Evolutionary conservation across 2,329 filamentous ascomycete genomes (phyloP).

Genomic region (Penicillium sclerotigenum): DNA sequence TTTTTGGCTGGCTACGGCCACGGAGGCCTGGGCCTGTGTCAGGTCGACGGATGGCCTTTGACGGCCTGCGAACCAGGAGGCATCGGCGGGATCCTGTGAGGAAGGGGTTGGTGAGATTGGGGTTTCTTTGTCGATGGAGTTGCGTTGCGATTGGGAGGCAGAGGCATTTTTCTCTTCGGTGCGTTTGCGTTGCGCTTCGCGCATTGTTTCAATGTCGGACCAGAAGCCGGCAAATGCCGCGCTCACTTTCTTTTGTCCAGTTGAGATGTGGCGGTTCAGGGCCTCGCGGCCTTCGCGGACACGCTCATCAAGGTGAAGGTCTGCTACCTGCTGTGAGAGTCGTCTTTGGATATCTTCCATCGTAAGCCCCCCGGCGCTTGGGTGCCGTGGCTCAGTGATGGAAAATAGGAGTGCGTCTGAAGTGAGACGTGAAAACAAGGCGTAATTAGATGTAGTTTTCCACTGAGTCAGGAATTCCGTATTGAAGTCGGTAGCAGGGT

Average conservation of each 20-base stretch:
- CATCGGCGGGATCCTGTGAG: slow-evolving; percentile 10
- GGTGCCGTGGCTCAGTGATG: slow-evolving; percentile 87
- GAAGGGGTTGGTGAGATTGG: slow-evolving; percentile 27
- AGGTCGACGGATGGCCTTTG: slow-evolving; percentile 48
- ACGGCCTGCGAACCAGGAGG: slow-evolving; percentile 29
- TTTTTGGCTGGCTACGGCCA: slow-evolving; percentile 52
- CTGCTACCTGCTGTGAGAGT: slow-evolving; percentile 85
- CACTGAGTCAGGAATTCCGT: slow-evolving; percentile 82
- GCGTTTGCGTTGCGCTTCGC: slow-evolving; percentile 66
- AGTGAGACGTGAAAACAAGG: slow-evolving; percentile 76
- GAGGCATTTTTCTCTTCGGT: slow-evolving; percentile 35
- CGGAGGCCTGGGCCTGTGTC: slow-evolving; percentile 53
- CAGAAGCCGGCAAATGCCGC: slow-evolving; percentile 85
- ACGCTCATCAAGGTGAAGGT: slow-evolving; percentile 88
- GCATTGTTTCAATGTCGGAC: slow-evolving; percentile 79
- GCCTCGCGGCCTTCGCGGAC: slow-evolving; percentile 80
- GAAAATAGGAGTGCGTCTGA: slow-evolving; percentile 84
- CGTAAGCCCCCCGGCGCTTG: slow-evolving; percentile 84
- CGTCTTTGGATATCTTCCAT: slow-evolving; percentile 93
- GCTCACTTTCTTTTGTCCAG: slow-evolving; percentile 82
- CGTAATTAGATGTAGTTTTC: slow-evolving; percentile 84
- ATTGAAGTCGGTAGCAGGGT: slow-evolving; percentile 81
- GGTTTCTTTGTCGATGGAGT: slow-evolving; percentile 28
- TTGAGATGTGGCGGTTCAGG: slow-evolving; percentile 82
- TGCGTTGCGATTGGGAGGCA: slow-evolving; percentile 26